A percentile compares a stretch with the other conserved stretches of the same genome.
Conservation (phyloP, 352 stramenopile genomes). For the Globisporangium paroecandrum region DNA sequence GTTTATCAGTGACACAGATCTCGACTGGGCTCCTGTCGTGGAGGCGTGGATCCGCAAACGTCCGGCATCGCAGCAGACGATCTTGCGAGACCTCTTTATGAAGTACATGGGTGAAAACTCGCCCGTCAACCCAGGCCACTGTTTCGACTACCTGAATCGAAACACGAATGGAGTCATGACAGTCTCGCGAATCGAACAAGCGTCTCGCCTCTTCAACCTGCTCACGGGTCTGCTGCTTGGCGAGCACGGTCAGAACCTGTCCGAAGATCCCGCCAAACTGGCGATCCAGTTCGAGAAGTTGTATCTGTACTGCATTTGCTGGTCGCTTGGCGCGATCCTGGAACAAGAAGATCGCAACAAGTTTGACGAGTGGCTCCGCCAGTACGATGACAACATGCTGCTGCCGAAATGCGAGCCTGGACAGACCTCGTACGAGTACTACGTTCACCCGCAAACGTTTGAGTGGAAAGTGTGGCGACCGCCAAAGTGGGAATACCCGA, state of each 20-base stretch:
- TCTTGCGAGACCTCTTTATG: slow-evolving; percentile 90
- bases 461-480: slow-evolving; percentile 96
- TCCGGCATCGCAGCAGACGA: slow-evolving; percentile 77
- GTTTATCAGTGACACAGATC: slow-evolving; percentile 97
- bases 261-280: slow-evolving; percentile 65
- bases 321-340: slow-evolving; percentile 94
- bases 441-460: slow-evolving; percentile 88
- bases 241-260: slow-evolving; percentile 63
- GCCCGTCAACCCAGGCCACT: slow-evolving; percentile 91
- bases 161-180: slow-evolving; percentile 93
- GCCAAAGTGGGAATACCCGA: slow-evolving; percentile 94
- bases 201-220: slow-evolving; percentile 78
- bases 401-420: slow-evolving; percentile 89
- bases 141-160: slow-evolving; percentile 95
- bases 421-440: slow-evolving; percentile 93
- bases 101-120: slow-evolving; percentile 97
- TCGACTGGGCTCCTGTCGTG: slow-evolving; percentile 96
- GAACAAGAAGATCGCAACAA: slow-evolving; percentile 95
- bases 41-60: slow-evolving; percentile 96
- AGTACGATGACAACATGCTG: slow-evolving; percentile 88
- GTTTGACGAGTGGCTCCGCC: slow-evolving; percentile 95
- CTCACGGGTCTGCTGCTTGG: slow-evolving; percentile 90
- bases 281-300: slow-evolving; percentile 92
- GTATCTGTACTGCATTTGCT: slow-evolving; percentile 96
- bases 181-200: slow-evolving; percentile 90